phyloP scores from a whole-genome alignment of 192 early-diverging fungal genomes.

The Podila epigama region DNA sequence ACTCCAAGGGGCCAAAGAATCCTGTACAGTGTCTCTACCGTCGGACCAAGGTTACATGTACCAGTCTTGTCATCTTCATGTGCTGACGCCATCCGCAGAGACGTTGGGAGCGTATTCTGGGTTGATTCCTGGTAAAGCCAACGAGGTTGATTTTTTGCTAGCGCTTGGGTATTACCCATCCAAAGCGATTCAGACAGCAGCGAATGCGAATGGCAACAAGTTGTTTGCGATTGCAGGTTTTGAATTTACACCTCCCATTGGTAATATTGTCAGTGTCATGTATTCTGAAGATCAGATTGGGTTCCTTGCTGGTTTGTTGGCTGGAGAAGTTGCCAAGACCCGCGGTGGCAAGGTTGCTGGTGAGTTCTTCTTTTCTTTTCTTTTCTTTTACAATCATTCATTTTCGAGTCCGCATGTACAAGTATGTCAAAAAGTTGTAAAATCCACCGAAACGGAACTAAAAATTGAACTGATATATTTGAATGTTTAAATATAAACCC shows the following conservation, averaged over 20 bases:
- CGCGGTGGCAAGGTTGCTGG: constrained; percentile 45
- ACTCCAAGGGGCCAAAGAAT: constrained; percentile 38
- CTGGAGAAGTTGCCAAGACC: constrained; percentile 43
- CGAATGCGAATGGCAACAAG: constrained; percentile 35
- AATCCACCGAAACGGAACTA: too few relatives aligned
- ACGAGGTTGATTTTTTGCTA: constrained; percentile 45
- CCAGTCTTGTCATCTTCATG: constrained; percentile 22
- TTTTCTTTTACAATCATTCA: background rate
- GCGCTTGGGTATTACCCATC: constrained; percentile 38
- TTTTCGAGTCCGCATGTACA: background rate
- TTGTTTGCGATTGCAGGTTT: constrained; percentile 48
- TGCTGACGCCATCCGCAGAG: constrained; percentile 26
- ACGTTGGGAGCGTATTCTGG: constrained; percentile 32
- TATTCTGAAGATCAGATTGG: constrained; percentile 51
- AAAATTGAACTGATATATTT: too few relatives aligned
- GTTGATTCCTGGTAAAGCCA: constrained; percentile 20
- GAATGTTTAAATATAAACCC: too few relatives aligned
- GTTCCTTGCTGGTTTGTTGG: constrained; percentile 43
- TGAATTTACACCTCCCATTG: constrained; percentile 47
- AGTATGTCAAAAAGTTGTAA: background rate
- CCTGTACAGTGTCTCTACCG: constrained; percentile 15
- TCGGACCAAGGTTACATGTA: constrained; percentile 11
- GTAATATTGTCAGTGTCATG: constrained; percentile 48
- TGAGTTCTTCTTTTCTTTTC: background rate
- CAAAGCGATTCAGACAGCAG: constrained; percentile 41